These are phyloP conservation scores for Blastocystis sp. DNA, from an alignment of 352 stramenopile genomes.

Conservation along the genomic window DNA sequence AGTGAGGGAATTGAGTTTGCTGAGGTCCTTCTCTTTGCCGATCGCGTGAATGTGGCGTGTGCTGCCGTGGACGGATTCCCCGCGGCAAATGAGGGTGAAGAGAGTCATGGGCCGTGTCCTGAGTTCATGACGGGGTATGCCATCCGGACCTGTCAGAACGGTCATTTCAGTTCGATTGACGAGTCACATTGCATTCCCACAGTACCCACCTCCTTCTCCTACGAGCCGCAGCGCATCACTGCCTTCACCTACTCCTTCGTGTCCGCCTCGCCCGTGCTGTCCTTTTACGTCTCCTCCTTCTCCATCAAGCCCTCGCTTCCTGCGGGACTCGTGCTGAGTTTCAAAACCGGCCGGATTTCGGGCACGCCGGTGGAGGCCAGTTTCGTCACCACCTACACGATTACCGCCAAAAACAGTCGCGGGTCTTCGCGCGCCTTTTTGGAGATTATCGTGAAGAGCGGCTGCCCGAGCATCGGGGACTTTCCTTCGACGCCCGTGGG, in stretches of 20 bases:
- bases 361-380: conserved; percentile 40
- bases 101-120: conserved; percentile 62
- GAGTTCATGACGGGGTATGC: conserved; percentile 12
- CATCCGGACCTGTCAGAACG: conserved; percentile 48
- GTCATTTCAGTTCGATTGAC: conserved; percentile 48
- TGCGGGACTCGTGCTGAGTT: conserved; percentile 25
- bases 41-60: conserved; percentile 23
- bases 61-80: conserved; percentile 10
- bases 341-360: conserved; percentile 31
- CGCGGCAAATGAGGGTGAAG: conserved; percentile 26
- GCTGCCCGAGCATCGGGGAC: conserved; percentile 35
- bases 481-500: conserved; percentile 52
- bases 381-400: conserved; percentile 23
- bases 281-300: conserved; percentile 44
- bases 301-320: conserved; percentile 22
- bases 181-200: conserved; percentile 31
- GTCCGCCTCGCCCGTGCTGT: not conserved
- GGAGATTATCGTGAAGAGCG: conserved; percentile 7
- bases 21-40: conserved; percentile 11
- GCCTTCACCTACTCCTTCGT: conserved; percentile 12
- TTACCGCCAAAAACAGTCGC: conserved; percentile 35
- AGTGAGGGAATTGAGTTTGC: conserved; percentile 61
- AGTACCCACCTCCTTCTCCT: conserved; percentile 29
- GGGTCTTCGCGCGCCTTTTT: not conserved
- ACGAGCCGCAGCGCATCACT: not conserved